A percentile compares a stretch with the other conserved stretches of the same genome.
Conservation (phyloP, 768 basidiomycete species). For the Trametes villosa region DNA sequence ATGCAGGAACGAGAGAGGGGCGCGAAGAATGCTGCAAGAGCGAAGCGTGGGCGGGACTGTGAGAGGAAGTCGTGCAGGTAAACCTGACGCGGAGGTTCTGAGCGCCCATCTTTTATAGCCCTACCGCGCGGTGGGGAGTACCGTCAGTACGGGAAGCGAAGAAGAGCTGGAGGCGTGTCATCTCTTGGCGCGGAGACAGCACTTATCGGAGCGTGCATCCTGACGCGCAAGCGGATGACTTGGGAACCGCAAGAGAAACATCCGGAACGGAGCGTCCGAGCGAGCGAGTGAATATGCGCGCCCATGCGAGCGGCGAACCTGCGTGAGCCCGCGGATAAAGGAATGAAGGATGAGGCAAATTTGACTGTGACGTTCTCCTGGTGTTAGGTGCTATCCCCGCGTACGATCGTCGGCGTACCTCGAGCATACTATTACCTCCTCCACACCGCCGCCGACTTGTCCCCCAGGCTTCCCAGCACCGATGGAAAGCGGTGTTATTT, state of each 20-base stretch:
- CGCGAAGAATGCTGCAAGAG: background rate
- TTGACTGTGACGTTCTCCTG: constrained; percentile 11
- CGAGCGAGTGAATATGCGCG: no score
- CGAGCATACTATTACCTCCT: background rate
- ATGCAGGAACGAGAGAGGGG: no score
- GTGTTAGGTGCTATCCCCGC: constrained; percentile 5
- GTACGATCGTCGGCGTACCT: constrained; percentile 12
- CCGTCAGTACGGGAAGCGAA: background rate
- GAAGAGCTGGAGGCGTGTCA: constrained; percentile 5
- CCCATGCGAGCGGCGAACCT: no score
- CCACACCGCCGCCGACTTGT: no score
- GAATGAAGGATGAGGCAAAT: background rate
- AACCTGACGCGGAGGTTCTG: background rate
- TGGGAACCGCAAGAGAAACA: no score
- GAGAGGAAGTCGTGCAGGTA: constrained; percentile 3
- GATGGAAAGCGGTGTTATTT: no score
- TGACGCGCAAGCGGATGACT: background rate
- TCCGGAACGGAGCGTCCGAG: no score
- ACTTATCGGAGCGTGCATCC: background rate
- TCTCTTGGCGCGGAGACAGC: constrained; percentile 4
- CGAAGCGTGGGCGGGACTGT: background rate
- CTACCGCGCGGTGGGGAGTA: no score
- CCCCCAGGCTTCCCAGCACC: no score
- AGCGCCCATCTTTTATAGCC: constrained; percentile 1
- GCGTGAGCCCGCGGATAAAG: background rate